Conservation (phyloP, 805 yeast genomes). For the Candida caryicola region DNA sequence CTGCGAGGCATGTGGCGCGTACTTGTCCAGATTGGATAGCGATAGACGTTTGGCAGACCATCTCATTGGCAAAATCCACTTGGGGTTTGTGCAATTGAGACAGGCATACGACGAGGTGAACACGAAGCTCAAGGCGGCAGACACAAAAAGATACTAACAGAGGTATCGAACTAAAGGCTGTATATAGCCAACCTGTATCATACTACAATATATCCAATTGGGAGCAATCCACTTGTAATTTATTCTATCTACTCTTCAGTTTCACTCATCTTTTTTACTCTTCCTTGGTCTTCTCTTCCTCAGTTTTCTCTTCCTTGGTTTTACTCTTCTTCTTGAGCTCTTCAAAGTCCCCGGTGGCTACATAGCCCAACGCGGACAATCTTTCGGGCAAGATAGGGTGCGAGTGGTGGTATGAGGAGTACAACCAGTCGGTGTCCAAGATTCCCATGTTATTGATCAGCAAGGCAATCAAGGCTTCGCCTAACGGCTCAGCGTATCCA, state of each 20-base stretch:
- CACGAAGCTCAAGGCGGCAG: conserved; percentile 9
- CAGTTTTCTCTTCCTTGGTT: conserved; percentile 23
- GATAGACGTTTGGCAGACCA: conserved; percentile 89
- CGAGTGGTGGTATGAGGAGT: conserved; percentile 82
- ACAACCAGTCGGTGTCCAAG: conserved; percentile 87
- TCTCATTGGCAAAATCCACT: conserved; percentile 81
- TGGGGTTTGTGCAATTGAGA: conserved; percentile 78
- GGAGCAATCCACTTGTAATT: too few relatives aligned
- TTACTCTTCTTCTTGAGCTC: conserved; percentile 14
- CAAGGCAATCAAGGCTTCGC: conserved; percentile 68
- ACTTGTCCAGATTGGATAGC: conserved; percentile 77
- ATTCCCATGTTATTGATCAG: conserved; percentile 79
- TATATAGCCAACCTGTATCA: too few relatives aligned
- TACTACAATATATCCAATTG: too few relatives aligned
- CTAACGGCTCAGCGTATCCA: conserved; percentile 68
- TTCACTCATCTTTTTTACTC: neutral
- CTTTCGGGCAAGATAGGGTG: conserved; percentile 94
- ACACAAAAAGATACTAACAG: neutral
- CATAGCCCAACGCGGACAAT: conserved; percentile 64
- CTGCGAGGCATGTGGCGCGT: conserved; percentile 88
- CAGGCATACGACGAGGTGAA: conserved; percentile 44
- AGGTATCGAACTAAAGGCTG: neutral
- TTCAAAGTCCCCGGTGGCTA: conserved; percentile 19
- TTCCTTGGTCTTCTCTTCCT: conserved; percentile 3
- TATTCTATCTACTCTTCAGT: too few relatives aligned